Evolutionary conservation across 2,329 filamentous ascomycete genomes (phyloP).

Genomic region (Plectosphaerella cucumerina): DNA sequence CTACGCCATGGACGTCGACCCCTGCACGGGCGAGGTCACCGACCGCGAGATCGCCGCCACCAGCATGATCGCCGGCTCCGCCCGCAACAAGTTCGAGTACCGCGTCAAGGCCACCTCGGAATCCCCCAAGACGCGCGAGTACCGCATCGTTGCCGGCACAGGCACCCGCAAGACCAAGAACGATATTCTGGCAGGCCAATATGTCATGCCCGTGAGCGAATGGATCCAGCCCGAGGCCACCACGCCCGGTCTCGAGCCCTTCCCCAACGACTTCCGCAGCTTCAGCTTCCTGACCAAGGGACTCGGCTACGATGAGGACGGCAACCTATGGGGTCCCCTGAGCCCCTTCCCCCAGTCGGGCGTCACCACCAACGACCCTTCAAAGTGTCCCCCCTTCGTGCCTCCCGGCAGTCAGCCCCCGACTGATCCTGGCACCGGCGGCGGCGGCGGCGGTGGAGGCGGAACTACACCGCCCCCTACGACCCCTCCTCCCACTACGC

Average conservation of each 20-base stretch:
- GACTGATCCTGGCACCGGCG: not conserved
- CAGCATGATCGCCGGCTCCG: conserved; percentile 19
- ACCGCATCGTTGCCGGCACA: conserved; percentile 27
- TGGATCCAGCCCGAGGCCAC: conserved; percentile 38
- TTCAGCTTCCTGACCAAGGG: conserved; percentile 25
- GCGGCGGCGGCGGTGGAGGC: not conserved
- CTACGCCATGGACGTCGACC: conserved; percentile 34
- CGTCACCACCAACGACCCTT: conserved; percentile 8
- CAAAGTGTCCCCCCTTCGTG: conserved; percentile 8
- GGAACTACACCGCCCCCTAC: not conserved
- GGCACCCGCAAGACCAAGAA: conserved; percentile 29
- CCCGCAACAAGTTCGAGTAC: conserved; percentile 34
- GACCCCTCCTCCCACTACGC: not conserved
- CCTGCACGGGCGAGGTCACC: conserved; percentile 33
- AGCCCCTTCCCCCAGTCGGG: conserved; percentile 23
- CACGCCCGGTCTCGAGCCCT: conserved; percentile 26
- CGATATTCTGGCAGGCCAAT: conserved; percentile 34
- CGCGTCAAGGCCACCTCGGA: conserved; percentile 20
- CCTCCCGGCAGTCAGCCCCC: not conserved
- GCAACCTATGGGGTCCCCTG: conserved; percentile 29
- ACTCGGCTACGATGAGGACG: conserved; percentile 20
- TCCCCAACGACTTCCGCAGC: conserved; percentile 27
- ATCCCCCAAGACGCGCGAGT: conserved; percentile 35
- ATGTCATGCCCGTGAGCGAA: conserved; percentile 33
- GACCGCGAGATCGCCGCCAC: conserved; percentile 28